Evolutionary conservation across 495 filamentous ascomycete genomes (phyloP), one percentile per base, ranked within the genome.

Genomic region (Rhizodiscina lignyota): DNA sequence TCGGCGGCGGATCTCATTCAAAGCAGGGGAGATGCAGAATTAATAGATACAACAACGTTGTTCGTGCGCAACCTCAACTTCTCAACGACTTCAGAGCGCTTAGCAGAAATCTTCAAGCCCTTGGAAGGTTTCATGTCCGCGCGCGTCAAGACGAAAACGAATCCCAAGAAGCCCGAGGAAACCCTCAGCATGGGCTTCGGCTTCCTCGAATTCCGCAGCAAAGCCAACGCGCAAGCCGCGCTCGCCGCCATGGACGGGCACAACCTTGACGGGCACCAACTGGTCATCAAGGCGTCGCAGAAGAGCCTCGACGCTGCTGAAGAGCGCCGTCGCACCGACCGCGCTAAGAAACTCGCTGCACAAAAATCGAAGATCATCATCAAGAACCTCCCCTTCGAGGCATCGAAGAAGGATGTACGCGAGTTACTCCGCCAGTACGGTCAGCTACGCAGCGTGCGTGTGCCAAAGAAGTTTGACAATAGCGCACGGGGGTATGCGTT

Each of bases 341-440:
- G 67, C 15, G 74, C 74, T 37, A 89, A 83, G 64, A 84, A 80
- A 53, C 51, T 69, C 12, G 70, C 75, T 2, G 69, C 67, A 18
- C 70, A 72, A 45, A 67, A 71, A 35, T 94, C 85, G 21, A 94
- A 96, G 64, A 75, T 99, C 47, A 79, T 96, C 55, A 82, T 97
- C 64, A 96, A 96, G 65, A 99, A 99, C 62, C 59, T 99, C 51
- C 89, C 89, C 5, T 99, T 99, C 62, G 81, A 96, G 58, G 77
- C 79, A 6, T 79, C 72, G 28, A 94, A 92, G 65, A 85, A 89
- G 52, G 91, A 99, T 46, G 63, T 99, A 21, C 70, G 79, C 27
- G 63, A 74, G 12, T 64, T 99, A 6, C 83, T 99, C 53, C 73
- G 79, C 30, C 65, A 79, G 13, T 99, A 94, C 52, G 89, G 91